A percentile compares a stretch with the other conserved stretches of the same genome.
Conservation (phyloP, 1,284 basidiomycete species). For the Cryptococcus sp. region DNA sequence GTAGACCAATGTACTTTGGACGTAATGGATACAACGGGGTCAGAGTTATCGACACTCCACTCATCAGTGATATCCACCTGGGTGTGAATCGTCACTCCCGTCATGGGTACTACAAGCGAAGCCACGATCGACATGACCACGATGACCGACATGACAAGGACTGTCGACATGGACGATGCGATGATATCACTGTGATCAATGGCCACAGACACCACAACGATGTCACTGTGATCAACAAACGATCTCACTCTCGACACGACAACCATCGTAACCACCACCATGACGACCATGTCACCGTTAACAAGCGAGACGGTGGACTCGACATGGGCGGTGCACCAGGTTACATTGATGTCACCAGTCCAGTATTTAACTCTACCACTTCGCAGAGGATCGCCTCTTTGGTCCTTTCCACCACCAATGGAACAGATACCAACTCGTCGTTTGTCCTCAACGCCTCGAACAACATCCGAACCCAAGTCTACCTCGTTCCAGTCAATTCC, state of each 20-base stretch:
- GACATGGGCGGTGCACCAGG: conserved; percentile 30
- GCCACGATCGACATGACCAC: neutral
- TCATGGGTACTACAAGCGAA: neutral
- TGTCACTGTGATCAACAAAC: conserved; percentile 2
- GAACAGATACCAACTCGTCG: conserved; percentile 34
- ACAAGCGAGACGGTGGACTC: conserved; percentile 3
- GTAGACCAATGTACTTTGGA: neutral
- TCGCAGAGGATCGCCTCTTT: conserved; percentile 53
- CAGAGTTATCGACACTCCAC: neutral
- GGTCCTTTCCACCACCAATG: conserved; percentile 45
- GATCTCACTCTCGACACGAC: neutral
- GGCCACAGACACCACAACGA: conserved; percentile 9
- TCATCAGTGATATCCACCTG: neutral
- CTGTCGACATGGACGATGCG: neutral
- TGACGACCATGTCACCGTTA: conserved; percentile 4
- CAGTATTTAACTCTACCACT: conserved; percentile 31
- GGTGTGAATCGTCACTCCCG: neutral
- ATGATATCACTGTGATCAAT: neutral
- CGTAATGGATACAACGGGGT: neutral
- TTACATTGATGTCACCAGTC: conserved; percentile 35
- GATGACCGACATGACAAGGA: neutral
- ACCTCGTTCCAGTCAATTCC: conserved; percentile 46
- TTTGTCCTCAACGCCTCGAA: conserved; percentile 59
- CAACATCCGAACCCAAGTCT: conserved; percentile 54
- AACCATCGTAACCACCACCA: conserved; percentile 6